Conservation (phyloP, 495 filamentous ascomycete species). For the Pyrenopolyporus hunteri region DNA sequence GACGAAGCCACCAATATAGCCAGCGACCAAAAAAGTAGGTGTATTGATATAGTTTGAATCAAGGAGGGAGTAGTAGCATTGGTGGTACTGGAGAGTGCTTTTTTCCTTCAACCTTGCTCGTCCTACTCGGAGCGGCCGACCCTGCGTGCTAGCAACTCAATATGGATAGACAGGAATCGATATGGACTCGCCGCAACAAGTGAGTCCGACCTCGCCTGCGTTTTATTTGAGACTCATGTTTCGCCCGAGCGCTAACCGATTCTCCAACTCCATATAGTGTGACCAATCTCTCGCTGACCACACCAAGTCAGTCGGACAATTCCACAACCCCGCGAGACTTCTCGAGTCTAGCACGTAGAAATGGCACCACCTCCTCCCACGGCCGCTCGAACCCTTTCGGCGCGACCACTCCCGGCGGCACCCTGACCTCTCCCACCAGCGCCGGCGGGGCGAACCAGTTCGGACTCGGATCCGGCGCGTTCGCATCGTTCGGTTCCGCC, state of each 20-base stretch:
- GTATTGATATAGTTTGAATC: too few relatives aligned
- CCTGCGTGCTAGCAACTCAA: constrained; percentile 24
- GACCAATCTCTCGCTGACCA: constrained; percentile 90
- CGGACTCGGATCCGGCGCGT: constrained; percentile 91
- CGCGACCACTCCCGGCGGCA: constrained; percentile 72
- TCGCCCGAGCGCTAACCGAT: constrained; percentile 10
- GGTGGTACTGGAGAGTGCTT: constrained; percentile 24
- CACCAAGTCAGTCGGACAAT: constrained; percentile 66
- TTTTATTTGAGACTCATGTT: neutral
- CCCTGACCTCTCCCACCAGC: constrained; percentile 81
- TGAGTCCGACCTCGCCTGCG: constrained; percentile 54
- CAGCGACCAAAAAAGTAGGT: neutral
- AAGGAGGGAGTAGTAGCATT: constrained; percentile 3
- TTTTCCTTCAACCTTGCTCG: constrained; percentile 36
- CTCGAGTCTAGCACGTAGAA: constrained; percentile 42
- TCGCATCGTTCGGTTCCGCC: constrained; percentile 89
- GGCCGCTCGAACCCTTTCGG: constrained; percentile 87
- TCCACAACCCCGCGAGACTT: constrained; percentile 67
- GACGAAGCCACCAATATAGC: neutral
- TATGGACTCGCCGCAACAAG: constrained; percentile 95
- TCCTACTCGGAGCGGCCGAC: constrained; percentile 27
- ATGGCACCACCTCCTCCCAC: constrained; percentile 75
- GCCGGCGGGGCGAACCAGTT: constrained; percentile 89
- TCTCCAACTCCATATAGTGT: constrained; percentile 60
- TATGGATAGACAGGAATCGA: constrained; percentile 50